Evolutionary conservation across 1,284 basidiomycete genomes (phyloP).

Genomic region (Pseudozyma tsukubaensis): DNA sequence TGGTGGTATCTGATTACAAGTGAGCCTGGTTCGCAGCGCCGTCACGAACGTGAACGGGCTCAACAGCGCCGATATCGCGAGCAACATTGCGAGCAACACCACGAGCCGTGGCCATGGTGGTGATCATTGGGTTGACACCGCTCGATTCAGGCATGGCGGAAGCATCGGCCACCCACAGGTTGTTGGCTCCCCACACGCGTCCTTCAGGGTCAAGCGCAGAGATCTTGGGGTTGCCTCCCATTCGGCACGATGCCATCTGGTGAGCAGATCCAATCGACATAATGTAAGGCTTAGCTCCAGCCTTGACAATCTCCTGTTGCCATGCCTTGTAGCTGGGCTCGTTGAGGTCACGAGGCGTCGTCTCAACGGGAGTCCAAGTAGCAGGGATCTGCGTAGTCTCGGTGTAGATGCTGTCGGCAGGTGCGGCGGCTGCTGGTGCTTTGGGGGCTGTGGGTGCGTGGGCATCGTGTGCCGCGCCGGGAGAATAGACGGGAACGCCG

Average conservation of each 20-base stretch:
- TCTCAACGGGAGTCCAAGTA: conserved; percentile 53
- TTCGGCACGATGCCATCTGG: conserved; percentile 71
- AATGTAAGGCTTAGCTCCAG: conserved; percentile 53
- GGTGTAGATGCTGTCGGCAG: conserved; percentile 34
- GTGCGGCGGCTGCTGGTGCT: conserved; percentile 15
- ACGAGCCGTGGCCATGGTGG: conserved; percentile 65
- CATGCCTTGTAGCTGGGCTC: conserved; percentile 62
- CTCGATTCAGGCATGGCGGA: conserved; percentile 69
- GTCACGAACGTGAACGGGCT: conserved; percentile 23
- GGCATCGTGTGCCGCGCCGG: conserved; percentile 13
- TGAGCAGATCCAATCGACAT: conserved; percentile 60
- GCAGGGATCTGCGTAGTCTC: conserved; percentile 60
- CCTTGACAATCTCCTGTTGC: conserved; percentile 58
- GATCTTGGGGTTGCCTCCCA: conserved; percentile 67
- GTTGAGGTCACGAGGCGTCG: conserved; percentile 56
- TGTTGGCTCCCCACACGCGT: conserved; percentile 69
- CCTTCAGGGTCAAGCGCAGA: conserved; percentile 70
- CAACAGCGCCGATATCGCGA: conserved; percentile 58
- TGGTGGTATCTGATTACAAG: conserved; percentile 24
- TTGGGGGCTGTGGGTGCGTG: conserved; percentile 15
- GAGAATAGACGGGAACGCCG: conserved; percentile 55
- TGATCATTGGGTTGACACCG: conserved; percentile 72
- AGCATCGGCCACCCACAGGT: conserved; percentile 71
- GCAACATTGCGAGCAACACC: conserved; percentile 65
- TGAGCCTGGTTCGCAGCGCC: conserved; percentile 24